phyloP scores from a whole-genome alignment of 1,139 yeast species.

The Hansenula lynferdii region DNA sequence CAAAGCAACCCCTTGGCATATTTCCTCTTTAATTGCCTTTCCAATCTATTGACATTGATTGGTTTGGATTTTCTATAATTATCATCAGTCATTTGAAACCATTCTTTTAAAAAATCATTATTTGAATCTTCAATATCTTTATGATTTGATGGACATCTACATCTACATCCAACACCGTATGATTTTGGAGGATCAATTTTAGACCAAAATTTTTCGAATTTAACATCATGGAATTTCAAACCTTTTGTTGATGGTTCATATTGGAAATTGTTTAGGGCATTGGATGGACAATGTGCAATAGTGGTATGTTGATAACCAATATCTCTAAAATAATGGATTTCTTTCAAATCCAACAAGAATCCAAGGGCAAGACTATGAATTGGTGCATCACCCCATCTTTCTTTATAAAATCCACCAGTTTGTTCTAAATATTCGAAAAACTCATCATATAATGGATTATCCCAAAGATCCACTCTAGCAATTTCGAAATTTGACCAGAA shows the following conservation, averaged over 20 bases:
- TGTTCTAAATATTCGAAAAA: slow-evolving; percentile 64
- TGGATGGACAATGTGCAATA: slow-evolving; percentile 79
- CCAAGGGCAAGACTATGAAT: slow-evolving; percentile 83
- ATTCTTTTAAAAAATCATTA: slow-evolving; percentile 33
- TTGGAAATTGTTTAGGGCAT: slow-evolving; percentile 37
- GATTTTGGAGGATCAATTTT: slow-evolving; percentile 39
- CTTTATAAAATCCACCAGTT: slow-evolving; percentile 78
- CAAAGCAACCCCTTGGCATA: neutral
- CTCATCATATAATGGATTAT: slow-evolving; percentile 53
- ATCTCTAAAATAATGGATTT: slow-evolving; percentile 85
- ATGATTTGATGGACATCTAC: slow-evolving; percentile 57
- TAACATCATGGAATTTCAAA: slow-evolving; percentile 7
- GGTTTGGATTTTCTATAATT: neutral
- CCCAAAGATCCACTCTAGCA: slow-evolving; percentile 72
- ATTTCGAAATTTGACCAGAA: slow-evolving; percentile 96
- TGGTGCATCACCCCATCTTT: slow-evolving; percentile 97
- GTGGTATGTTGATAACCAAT: slow-evolving; percentile 82
- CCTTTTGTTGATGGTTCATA: slow-evolving; percentile 30
- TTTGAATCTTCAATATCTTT: slow-evolving; percentile 37
- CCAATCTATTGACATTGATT: slow-evolving; percentile 4
- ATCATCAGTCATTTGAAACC: slow-evolving; percentile 34
- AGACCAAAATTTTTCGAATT: slow-evolving; percentile 15
- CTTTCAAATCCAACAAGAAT: slow-evolving; percentile 57
- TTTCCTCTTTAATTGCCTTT: slow-evolving; percentile 1
- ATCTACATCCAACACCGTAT: slow-evolving; percentile 80